Base-by-base conservation (phyloP, 2,329 filamentous ascomycete species). In the Teratosphaeria pseudoeucalypti region DNA sequence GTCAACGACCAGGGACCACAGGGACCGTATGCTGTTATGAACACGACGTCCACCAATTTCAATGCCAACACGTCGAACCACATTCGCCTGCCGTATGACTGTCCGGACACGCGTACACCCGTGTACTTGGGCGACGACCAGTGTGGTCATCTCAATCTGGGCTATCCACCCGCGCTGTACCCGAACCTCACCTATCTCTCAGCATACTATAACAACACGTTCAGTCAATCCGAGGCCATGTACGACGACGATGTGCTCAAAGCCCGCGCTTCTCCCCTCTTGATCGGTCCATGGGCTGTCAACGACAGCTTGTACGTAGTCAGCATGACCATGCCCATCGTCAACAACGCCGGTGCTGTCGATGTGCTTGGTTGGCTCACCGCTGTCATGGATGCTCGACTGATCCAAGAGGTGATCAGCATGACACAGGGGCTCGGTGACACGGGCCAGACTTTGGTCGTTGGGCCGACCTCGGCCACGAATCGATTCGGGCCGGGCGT, bases 341-440 rank as follows among this genome's bases (percentile, higher is more conserved):
- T 89, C 61, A 85, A 87, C 70, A 88, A 86, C 64, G 79, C 79
- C 1, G 80, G 81, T 2, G 71, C 75, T 52, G 76, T 76, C 3
- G 85, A 87, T 62, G 82, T 92, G 0, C 78, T 96, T 5, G 92
- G 90, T 1, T 96, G 90, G 77, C 82, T 96, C 77, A 95, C 90
- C 1, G 76, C 92, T 2, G 78, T 95, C n/a, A 81, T 88, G 58
- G 83, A 88, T 59, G 86, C 86, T 1, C 75, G 76, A 3, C 79
- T 87, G 1, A 77, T 94, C 3, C 76, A 85, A n/a, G 73, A 79
- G 53, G 81, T 90, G 1, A 76, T 85, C 29, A 73, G 76, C 19
- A 87, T 86, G 1, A 75, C 78, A 1, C 88, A 91, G 71, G 90
- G 89, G 1, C 70, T 95, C 9, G 88, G 85, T 27, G 71, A 79